Conservation (phyloP, 1,284 basidiomycete genomes). For the Thecaphora frezii region DNA sequence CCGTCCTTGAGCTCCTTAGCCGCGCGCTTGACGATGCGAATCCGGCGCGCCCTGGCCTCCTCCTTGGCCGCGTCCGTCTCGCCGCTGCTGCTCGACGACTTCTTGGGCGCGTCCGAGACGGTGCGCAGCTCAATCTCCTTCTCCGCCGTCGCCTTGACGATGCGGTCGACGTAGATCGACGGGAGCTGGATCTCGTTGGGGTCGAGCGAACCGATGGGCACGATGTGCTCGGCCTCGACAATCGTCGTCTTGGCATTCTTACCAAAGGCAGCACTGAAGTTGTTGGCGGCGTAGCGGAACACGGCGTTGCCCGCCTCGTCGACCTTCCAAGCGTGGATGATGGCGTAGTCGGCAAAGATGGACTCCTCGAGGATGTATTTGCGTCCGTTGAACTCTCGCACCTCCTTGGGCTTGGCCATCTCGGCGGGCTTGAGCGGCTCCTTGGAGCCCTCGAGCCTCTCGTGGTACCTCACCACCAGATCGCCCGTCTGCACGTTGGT, state of each 20-base stretch:
- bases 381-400: constrained; percentile 76
- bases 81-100: background rate
- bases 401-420: constrained; percentile 68
- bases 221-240: constrained; percentile 56
- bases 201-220: constrained; percentile 42
- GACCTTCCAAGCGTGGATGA: constrained; percentile 91
- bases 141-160: constrained; percentile 38
- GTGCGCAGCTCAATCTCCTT: constrained; percentile 52
- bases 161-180: constrained; percentile 50
- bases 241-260: constrained; percentile 55
- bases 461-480: constrained; percentile 58
- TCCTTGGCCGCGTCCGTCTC: constrained; percentile 18
- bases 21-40: constrained; percentile 44
- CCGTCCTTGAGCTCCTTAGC: constrained; percentile 52
- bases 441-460: constrained; percentile 20
- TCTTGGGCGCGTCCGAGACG: constrained; percentile 33
- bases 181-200: constrained; percentile 52
- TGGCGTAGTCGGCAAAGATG: constrained; percentile 82
- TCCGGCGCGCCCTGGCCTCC: constrained; percentile 28
- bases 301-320: constrained; percentile 69
- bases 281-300: constrained; percentile 58
- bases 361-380: constrained; percentile 84
- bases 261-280: constrained; percentile 52
- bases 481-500: constrained; percentile 61
- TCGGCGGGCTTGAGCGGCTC: constrained; percentile 49